Evolutionary conservation across 371 early-diverging fungal genomes (phyloP).

Genomic region (Fennellomyces sp.): DNA sequence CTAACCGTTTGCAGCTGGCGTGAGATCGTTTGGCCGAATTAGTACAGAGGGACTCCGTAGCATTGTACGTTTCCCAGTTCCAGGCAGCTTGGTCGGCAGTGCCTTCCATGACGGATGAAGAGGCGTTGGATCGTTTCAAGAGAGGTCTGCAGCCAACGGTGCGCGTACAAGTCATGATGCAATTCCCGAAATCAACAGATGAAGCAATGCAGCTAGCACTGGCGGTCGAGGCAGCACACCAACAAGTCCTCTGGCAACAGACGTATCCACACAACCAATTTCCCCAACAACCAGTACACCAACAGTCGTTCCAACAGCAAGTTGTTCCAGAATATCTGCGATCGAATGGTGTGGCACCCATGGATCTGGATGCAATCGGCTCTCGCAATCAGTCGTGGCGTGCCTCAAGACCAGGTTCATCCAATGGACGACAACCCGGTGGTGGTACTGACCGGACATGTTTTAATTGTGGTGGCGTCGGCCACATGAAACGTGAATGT

Average conservation of each 20-base stretch:
- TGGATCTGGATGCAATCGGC: constrained; percentile 5
- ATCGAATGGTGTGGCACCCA: not conserved
- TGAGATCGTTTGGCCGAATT: not conserved
- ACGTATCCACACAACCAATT: too few relatives aligned
- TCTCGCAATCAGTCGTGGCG: not conserved
- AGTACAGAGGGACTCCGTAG: not conserved
- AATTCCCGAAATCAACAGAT: not conserved
- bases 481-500: not conserved
- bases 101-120: not conserved
- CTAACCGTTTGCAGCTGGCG: not conserved
- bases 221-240: not conserved
- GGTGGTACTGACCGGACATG: too few relatives aligned
- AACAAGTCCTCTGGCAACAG: not conserved
- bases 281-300: not conserved
- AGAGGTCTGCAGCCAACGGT: not conserved
- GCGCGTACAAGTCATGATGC: not conserved
- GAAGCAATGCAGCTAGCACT: too few relatives aligned
- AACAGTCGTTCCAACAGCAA: not conserved
- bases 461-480: too few relatives aligned
- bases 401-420: not conserved
- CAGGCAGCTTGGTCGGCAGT: not conserved
- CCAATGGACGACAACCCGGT: too few relatives aligned
- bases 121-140: not conserved
- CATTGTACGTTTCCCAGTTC: not conserved
- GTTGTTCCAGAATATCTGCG: not conserved